phyloP scores from a whole-genome alignment of 371 early-diverging fungal genomes.

The Rhizopus stolonifer region DNA sequence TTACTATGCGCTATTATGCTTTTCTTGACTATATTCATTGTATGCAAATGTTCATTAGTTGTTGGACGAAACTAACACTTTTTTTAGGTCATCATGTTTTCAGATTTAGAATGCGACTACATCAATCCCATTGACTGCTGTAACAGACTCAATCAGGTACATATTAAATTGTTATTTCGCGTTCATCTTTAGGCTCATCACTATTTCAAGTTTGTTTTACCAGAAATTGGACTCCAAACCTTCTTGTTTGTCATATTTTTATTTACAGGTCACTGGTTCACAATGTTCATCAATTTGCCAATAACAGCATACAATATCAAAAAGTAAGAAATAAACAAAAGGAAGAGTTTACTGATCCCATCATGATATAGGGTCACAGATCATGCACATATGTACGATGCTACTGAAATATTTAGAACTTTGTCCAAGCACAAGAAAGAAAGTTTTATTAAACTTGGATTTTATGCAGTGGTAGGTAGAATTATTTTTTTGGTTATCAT shows the following conservation, averaged over 20 bases:
- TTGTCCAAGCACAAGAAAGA: constrained; percentile 86
- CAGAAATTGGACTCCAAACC: constrained; percentile 81
- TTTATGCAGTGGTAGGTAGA: constrained; percentile 70
- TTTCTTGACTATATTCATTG: constrained; percentile 68
- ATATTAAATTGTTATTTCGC: neutral
- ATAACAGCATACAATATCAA: constrained; percentile 75
- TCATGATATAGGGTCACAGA: constrained; percentile 57
- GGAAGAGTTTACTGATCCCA: neutral
- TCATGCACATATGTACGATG: constrained; percentile 85
- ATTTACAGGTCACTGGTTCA: constrained; percentile 79
- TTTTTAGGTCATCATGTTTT: constrained; percentile 80
- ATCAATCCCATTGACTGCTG: constrained; percentile 96
- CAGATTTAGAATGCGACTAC: constrained; percentile 92
- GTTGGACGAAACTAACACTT: no score
- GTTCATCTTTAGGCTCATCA: no score
- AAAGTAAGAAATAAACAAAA: constrained; percentile 52
- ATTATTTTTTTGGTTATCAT: neutral
- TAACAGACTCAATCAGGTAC: constrained; percentile 87
- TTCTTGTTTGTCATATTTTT: constrained; percentile 76
- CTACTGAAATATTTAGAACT: constrained; percentile 93
- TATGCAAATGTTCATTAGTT: no score
- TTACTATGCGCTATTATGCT: constrained; percentile 86
- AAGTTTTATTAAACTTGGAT: constrained; percentile 88
- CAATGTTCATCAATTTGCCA: constrained; percentile 82
- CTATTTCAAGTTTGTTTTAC: constrained; percentile 76